Evolutionary conservation across 2,329 filamentous ascomycete species (phyloP).

Genomic region (Pezicula radicicola): DNA sequence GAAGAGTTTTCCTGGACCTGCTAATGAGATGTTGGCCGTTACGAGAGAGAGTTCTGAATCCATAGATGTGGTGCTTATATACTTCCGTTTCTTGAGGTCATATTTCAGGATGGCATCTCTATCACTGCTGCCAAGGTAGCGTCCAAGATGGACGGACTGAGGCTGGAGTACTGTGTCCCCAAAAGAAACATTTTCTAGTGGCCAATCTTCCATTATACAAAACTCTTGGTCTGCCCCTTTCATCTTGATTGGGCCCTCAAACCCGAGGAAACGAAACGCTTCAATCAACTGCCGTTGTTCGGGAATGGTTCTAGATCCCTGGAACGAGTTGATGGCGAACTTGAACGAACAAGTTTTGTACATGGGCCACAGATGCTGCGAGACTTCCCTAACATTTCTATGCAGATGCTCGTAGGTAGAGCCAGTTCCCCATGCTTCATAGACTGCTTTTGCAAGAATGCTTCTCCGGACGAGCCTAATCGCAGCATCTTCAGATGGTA

Average conservation of each 20-base stretch:
- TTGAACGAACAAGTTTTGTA: conserved; percentile 73
- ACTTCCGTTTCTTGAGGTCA: conserved; percentile 87
- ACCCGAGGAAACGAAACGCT: conserved; percentile 73
- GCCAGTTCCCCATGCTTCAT: conserved; percentile 84
- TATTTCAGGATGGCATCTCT: conserved; percentile 70
- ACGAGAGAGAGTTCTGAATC: conserved; percentile 89
- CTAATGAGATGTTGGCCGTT: conserved; percentile 86
- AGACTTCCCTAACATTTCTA: conserved; percentile 54
- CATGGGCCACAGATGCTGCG: conserved; percentile 60
- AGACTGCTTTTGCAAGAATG: conserved; percentile 78
- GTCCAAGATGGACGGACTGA: conserved; percentile 66
- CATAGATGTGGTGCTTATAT: conserved; percentile 97
- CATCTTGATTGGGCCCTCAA: conserved; percentile 77
- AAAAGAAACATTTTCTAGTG: conserved; percentile 45
- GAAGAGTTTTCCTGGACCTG: conserved; percentile 78
- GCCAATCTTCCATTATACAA: conserved; percentile 80
- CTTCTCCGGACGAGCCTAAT: conserved; percentile 68
- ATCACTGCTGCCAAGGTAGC: conserved; percentile 63
- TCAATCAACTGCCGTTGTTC: conserved; percentile 76
- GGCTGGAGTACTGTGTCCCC: conserved; percentile 45
- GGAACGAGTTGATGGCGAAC: conserved; percentile 81
- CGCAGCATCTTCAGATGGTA: conserved; percentile 65
- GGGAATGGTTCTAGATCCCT: conserved; percentile 61
- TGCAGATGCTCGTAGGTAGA: conserved; percentile 67
- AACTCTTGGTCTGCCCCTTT: conserved; percentile 71